Base-by-base conservation (phyloP, 306 rosid species). In the Corylus heterophylla region DNA sequence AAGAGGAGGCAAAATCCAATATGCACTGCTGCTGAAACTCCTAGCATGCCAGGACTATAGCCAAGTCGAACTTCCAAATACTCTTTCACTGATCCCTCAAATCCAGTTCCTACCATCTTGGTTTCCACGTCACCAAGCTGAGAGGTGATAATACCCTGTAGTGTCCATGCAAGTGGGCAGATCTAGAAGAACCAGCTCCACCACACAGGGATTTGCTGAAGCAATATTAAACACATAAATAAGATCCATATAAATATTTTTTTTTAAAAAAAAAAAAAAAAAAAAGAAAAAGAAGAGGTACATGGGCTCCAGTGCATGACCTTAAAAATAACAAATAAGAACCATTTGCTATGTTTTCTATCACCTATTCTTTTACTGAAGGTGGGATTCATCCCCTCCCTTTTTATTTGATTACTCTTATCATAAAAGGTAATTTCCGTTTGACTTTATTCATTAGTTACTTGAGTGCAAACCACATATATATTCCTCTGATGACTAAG, bases 131-230 rank as follows among this genome's bases (percentile, higher is more conserved):
- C 97, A 39, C 98, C 98, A 11, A 95, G 93, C 87, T 95, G 98
- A 55, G 98, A 95, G 17, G 89, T 88, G 74, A 95, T 78, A 42
- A 95, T 83, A 9, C 98, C 98, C 51, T 89, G 85, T 37, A 95
- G 83, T 22, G 98, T 95, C 98, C 98, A 95, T 69, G 97, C 83
- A 84, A 95, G 82, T 1, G 98, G 98, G 80, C 88, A 90, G 48
- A 95, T 86, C 80, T 95, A 92, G 76, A 92, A 92, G 87, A 91
- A 91, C 98, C 98, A 95, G 54, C 91, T 69, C 98, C 98, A 92
- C 97, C 97, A 91, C 58, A 76, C 89, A 0, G 98, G 98, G 76
- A 95, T 92, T 3, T 10, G 51, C 98, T 95, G 89, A 54, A 72
- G 80, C 69, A 59, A 47, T 25, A 2, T 22, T 22, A 22, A 22